These are phyloP conservation scores for Aspergillus alliaceus DNA, from an alignment of 2,329 filamentous ascomycete species.

Conservation along the genomic window DNA sequence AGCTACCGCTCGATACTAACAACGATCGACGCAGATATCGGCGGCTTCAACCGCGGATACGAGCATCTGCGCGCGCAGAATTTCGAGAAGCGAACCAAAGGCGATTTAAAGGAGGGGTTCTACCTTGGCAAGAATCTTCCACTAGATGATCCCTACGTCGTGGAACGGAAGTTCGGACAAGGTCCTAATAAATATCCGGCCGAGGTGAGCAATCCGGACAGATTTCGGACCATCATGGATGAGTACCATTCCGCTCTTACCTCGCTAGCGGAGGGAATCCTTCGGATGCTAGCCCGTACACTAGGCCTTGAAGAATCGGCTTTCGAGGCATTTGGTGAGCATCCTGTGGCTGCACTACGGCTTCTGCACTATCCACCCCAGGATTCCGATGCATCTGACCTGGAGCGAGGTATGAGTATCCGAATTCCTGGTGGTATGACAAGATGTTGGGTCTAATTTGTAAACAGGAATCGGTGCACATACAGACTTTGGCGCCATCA, in stretches of 20 bases:
- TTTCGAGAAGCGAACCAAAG: not conserved
- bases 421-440: no score
- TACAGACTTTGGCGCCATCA: conserved; percentile 34
- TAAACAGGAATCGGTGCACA: conserved; percentile 32
- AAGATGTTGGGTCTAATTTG: no score
- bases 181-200: not conserved
- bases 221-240: not conserved
- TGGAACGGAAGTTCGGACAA: not conserved
- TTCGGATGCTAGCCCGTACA: not conserved
- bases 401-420: conserved; percentile 21
- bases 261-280: not conserved
- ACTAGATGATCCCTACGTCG: not conserved
- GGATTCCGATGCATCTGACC: conserved; percentile 10
- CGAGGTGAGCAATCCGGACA: not conserved
- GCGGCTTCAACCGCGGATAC: not conserved
- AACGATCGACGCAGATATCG: not conserved
- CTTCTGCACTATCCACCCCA: conserved; percentile 33
- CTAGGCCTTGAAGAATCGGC: not conserved
- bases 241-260: not conserved
- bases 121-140: not conserved
- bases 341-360: conserved; percentile 26
- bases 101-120: not conserved
- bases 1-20: not conserved
- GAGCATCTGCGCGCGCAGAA: not conserved
- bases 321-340: conserved; percentile 24